phyloP scores from a whole-genome alignment of 495 filamentous ascomycete species.

The Daldinia grandis region DNA sequence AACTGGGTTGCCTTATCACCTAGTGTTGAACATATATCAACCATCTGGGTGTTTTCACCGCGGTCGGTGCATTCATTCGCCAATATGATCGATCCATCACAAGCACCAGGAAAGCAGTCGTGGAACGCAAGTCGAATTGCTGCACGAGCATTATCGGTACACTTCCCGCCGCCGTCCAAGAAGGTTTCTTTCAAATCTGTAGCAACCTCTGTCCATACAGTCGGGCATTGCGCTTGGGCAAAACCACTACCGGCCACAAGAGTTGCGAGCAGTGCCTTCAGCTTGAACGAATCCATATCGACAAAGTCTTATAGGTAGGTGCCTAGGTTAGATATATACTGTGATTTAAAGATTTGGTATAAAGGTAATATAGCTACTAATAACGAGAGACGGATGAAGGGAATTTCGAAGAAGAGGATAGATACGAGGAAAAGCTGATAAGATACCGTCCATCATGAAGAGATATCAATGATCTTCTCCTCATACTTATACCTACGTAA shows the following conservation, averaged over 20 bases:
- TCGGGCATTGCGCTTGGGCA: conserved; percentile 27
- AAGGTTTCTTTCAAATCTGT: conserved; percentile 33
- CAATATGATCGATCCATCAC: conserved; percentile 39
- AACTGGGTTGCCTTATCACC: conserved; percentile 34
- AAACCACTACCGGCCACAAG: conserved; percentile 9
- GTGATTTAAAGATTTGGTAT: neutral
- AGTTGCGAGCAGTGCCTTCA: conserved; percentile 11
- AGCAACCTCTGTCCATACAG: conserved; percentile 40
- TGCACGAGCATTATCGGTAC: conserved; percentile 38
- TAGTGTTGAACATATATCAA: conserved; percentile 29
- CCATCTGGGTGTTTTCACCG: conserved; percentile 29
- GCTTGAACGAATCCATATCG: conserved; percentile 27
- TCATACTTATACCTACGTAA: conserved; percentile 22
- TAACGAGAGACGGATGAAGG: neutral
- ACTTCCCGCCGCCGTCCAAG: conserved; percentile 19
- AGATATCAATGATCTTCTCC: neutral
- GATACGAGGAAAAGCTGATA: neutral
- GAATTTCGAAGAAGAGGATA: neutral
- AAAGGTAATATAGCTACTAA: neutral
- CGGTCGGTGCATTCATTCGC: conserved; percentile 36
- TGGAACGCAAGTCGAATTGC: conserved; percentile 41
- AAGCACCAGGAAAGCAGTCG: conserved; percentile 39
- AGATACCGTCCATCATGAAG: conserved; percentile 2
- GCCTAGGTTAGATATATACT: too few relatives aligned
- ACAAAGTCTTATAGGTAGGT: neutral